phyloP scores from a whole-genome alignment of 306 rosid species.

The Acacia crassicarpa region DNA sequence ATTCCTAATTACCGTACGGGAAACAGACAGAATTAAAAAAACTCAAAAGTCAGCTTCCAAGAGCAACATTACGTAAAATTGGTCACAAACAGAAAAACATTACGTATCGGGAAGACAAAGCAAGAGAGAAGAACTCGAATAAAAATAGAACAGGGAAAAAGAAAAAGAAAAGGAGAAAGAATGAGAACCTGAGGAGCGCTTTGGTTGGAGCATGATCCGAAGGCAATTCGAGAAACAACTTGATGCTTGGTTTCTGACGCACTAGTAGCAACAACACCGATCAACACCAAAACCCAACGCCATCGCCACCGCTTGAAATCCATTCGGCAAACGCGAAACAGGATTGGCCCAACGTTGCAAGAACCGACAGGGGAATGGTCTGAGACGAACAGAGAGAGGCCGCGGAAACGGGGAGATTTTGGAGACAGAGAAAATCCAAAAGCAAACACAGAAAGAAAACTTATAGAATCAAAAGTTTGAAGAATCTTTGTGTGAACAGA shows the following conservation, averaged over 20 bases:
- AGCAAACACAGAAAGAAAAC: neutral
- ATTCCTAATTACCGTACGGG: neutral
- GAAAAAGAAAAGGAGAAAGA: neutral
- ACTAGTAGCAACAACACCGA: constrained; percentile 32
- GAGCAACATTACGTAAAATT: constrained; percentile 6
- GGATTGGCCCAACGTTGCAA: neutral
- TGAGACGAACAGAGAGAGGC: neutral
- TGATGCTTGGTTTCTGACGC: constrained; percentile 40
- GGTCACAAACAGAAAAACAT: neutral
- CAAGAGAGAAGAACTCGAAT: neutral
- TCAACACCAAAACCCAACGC: constrained; percentile 31
- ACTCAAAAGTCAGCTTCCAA: constrained; percentile 5
- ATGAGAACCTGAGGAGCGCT: constrained; percentile 63
- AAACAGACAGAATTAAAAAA: constrained; percentile 28
- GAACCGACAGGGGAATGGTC: neutral
- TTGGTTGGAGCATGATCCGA: constrained; percentile 84
- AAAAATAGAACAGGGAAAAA: neutral
- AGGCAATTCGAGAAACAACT: constrained; percentile 66
- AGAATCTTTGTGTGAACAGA: neutral
- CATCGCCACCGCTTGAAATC: constrained; percentile 35
- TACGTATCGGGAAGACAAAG: neutral
- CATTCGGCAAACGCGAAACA: constrained; percentile 27
- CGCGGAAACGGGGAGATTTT: neutral
- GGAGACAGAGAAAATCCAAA: neutral
- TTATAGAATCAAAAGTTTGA: neutral